Evolutionary conservation across 2,329 filamentous ascomycete species (phyloP).

Genomic region (Aspergillus brasiliensis): DNA sequence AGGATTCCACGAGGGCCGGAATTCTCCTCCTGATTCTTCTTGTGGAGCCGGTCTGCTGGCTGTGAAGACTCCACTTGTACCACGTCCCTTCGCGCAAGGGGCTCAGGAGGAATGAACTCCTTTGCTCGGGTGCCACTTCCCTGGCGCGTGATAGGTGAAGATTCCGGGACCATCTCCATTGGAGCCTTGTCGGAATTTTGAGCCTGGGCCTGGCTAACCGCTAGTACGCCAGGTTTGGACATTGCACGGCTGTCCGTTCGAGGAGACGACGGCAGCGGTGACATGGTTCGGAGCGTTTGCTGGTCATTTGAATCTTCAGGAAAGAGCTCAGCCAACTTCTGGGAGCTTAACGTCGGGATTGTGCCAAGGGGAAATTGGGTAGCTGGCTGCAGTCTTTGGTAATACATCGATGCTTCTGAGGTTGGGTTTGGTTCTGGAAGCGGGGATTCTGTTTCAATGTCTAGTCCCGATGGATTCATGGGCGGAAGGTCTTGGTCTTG

Average conservation of each 20-base stretch:
- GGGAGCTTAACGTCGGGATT: conserved; percentile 38
- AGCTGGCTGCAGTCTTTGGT: conserved; percentile 36
- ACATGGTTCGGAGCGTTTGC: conserved; percentile 7
- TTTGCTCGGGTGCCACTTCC: conserved; percentile 14
- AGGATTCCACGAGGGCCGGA: conserved; percentile 27
- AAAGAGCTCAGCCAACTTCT: conserved; percentile 43
- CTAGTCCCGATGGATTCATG: conserved; percentile 22
- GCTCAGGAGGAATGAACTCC: conserved; percentile 19
- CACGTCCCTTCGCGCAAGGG: conserved; percentile 28
- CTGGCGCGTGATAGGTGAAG: conserved; percentile 35
- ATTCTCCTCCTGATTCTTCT: conserved; percentile 12
- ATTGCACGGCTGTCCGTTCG: conserved; percentile 3
- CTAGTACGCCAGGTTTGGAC: conserved; percentile 8
- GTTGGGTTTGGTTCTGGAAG: conserved; percentile 32
- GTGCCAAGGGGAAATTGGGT: conserved; percentile 42
- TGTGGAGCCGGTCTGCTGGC: conserved; percentile 30
- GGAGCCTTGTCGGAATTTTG: conserved; percentile 27
- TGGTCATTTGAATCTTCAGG: conserved; percentile 31
- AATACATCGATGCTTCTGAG: conserved; percentile 41
- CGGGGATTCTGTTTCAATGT: conserved; percentile 26
- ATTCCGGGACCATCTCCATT: conserved; percentile 42
- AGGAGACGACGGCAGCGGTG: conserved; percentile 13
- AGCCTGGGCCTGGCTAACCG: conserved; percentile 11
- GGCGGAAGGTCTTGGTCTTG: conserved; percentile 38
- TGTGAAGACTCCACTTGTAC: conserved; percentile 48